A percentile compares a stretch with the other conserved stretches of the same genome.
These are phyloP conservation scores for Leccinum pellstonianum DNA, from an alignment of 768 basidiomycete species.

Conservation along the genomic window DNA sequence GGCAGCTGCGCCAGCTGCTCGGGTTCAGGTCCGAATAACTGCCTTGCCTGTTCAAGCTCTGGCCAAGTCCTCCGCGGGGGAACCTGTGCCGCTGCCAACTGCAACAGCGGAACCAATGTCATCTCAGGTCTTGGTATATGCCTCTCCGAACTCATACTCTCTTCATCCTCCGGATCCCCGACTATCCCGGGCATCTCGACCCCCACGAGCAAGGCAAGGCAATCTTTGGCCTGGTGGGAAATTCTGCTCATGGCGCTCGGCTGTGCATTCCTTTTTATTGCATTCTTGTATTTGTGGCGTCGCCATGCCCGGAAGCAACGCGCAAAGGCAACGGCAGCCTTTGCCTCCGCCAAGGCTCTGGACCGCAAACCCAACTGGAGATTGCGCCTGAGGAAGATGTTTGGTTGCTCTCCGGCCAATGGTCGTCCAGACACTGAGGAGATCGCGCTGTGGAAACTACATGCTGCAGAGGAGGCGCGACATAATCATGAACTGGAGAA, in stretches of 20 bases:
- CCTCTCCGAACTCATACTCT: constrained; percentile 67
- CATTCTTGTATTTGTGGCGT: constrained; percentile 67
- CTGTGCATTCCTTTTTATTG: constrained; percentile 73
- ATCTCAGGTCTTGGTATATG: constrained; percentile 75
- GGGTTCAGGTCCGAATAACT: constrained; percentile 62
- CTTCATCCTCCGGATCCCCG: constrained; percentile 40
- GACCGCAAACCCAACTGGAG: constrained; percentile 53
- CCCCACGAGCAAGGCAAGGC: constrained; percentile 41
- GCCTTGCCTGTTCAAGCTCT: constrained; percentile 70
- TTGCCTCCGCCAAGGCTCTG: constrained; percentile 59
- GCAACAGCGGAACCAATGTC: constrained; percentile 52
- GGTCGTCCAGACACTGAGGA: constrained; percentile 40
- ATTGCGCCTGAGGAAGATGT: constrained; percentile 52
- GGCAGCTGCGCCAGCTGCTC: constrained; percentile 77
- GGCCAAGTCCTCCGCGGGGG: constrained; percentile 62
- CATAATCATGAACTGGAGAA: constrained; percentile 52
- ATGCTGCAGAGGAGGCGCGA: constrained; percentile 50
- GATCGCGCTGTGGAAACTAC: constrained; percentile 49
- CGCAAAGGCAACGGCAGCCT: constrained; percentile 61
- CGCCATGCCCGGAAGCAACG: constrained; percentile 67
- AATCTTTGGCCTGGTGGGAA: constrained; percentile 73
- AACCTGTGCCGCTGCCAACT: constrained; percentile 61
- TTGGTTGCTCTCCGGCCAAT: constrained; percentile 43
- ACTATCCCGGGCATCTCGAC: constrained; percentile 55
- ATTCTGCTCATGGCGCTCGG: constrained; percentile 82